Conservation (phyloP, 495 filamentous ascomycete genomes). For the Lasiosphaeris hirsuta region DNA sequence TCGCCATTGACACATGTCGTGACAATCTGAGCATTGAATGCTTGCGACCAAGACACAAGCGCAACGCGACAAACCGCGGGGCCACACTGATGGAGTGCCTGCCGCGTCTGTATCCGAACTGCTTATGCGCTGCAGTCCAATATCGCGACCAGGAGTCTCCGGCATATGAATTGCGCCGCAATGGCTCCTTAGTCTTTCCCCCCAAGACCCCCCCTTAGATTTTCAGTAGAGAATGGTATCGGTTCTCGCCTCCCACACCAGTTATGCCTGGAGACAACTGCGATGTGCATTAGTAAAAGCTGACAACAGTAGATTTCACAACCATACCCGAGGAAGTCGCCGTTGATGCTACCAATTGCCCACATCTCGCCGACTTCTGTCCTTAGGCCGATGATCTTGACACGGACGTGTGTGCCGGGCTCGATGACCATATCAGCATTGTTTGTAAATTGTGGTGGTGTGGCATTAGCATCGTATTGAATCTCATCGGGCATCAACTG, state of each 20-base stretch:
- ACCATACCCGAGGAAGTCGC: constrained; percentile 60
- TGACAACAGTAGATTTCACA: neutral
- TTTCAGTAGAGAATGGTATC: neutral
- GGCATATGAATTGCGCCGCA: too few relatives aligned
- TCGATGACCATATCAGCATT: constrained; percentile 91
- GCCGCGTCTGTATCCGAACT: too few relatives aligned
- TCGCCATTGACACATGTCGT: too few relatives aligned
- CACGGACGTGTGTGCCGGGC: constrained; percentile 84
- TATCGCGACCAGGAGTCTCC: too few relatives aligned
- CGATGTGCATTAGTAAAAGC: neutral
- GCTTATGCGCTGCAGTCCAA: too few relatives aligned
- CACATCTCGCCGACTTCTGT: constrained; percentile 90
- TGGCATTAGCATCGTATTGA: constrained; percentile 86
- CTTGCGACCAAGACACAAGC: too few relatives aligned
- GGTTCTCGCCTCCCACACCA: neutral
- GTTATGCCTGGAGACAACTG: constrained; percentile 9
- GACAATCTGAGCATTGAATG: too few relatives aligned
- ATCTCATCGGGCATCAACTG: constrained; percentile 91
- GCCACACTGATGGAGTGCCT: too few relatives aligned
- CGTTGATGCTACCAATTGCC: constrained; percentile 96
- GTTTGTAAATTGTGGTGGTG: constrained; percentile 79
- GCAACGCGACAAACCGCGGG: too few relatives aligned
- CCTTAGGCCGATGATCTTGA: constrained; percentile 89
- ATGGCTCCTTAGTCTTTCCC: too few relatives aligned
- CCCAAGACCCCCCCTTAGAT: too few relatives aligned